A percentile compares a stretch with the other conserved stretches of the same genome.
phyloP scores from a whole-genome alignment of 768 basidiomycete species.

The Collybia mongolica region DNA sequence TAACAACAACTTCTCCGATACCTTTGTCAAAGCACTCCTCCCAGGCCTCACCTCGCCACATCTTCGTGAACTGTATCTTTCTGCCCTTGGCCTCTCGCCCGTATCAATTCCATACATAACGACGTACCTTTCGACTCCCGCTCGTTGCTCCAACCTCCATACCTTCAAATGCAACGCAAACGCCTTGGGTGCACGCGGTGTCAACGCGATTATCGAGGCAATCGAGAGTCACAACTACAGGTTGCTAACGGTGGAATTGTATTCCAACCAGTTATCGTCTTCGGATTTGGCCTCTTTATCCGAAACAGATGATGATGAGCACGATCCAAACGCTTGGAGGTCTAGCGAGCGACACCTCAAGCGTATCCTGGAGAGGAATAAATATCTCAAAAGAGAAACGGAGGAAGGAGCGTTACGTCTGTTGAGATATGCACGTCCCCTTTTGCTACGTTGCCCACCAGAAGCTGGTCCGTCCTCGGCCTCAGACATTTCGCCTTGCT shows the following conservation, averaged over 20 bases:
- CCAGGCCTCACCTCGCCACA: constrained; percentile 43
- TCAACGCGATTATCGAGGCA: constrained; percentile 42
- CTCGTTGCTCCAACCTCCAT: constrained; percentile 41
- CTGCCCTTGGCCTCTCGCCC: constrained; percentile 46
- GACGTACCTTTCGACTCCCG: constrained; percentile 47
- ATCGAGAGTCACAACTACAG: constrained; percentile 45
- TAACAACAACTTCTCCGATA: constrained; percentile 48
- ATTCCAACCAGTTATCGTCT: constrained; percentile 39
- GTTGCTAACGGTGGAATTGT: constrained; percentile 47
- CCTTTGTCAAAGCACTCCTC: constrained; percentile 49
- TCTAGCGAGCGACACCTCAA: constrained; percentile 30
- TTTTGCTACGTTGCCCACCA: constrained; percentile 39
- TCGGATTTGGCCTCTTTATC: constrained; percentile 11
- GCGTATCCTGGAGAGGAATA: constrained; percentile 42
- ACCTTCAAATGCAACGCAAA: constrained; percentile 58
- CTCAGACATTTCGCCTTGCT: background rate
- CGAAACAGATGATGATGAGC: constrained; percentile 12
- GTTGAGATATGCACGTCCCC: constrained; percentile 45
- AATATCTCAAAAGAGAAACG: constrained; percentile 31
- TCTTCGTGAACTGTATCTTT: constrained; percentile 57
- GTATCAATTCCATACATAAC: constrained; percentile 38
- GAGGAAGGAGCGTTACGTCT: constrained; percentile 48
- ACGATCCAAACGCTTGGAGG: constrained; percentile 30
- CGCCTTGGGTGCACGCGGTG: constrained; percentile 42
- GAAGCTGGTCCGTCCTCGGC: background rate